Evolutionary conservation across 1,284 basidiomycete genomes (phyloP).

Genomic region (Ustilago lituana): DNA sequence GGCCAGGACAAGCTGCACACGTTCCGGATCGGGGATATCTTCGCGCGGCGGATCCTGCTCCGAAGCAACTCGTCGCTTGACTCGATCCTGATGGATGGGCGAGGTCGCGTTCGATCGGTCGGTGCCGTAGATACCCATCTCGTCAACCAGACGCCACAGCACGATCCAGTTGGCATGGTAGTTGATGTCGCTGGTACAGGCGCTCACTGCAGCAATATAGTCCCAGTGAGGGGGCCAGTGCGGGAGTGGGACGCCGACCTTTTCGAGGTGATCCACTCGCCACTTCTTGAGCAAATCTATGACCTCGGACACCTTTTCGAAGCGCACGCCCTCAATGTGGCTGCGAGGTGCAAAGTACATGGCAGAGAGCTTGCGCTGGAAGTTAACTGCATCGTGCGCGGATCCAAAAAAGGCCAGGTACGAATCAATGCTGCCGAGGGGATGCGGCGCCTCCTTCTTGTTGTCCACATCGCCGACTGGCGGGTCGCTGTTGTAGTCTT

Average conservation of each 20-base stretch:
- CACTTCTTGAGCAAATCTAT: conserved; percentile 76
- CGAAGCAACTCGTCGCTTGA: conserved; percentile 18
- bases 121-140: conserved; percentile 75
- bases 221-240: conserved; percentile 85
- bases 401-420: conserved; percentile 39
- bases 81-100: conserved; percentile 24
- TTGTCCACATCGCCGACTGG: conserved; percentile 26
- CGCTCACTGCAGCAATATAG: conserved; percentile 81
- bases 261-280: conserved; percentile 78
- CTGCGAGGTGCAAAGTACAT: conserved; percentile 80
- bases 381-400: conserved; percentile 68
- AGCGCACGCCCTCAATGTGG: conserved; percentile 78
- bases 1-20: conserved; percentile 19
- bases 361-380: conserved; percentile 79
- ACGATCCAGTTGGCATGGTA: conserved; percentile 82
- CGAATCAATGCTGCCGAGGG: conserved; percentile 33
- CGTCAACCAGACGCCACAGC: conserved; percentile 73
- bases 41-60: conserved; percentile 3
- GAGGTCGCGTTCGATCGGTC: conserved; percentile 41
- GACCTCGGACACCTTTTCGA: conserved; percentile 74
- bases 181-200: conserved; percentile 83
- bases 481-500: conserved; percentile 51
- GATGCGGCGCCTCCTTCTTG: conserved; percentile 35
- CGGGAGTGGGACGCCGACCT: conserved; percentile 78
- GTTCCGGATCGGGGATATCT: conserved; percentile 50